Base-by-base conservation (phyloP, 441 rosid genomes). In the Gossypium lobatum region DNA sequence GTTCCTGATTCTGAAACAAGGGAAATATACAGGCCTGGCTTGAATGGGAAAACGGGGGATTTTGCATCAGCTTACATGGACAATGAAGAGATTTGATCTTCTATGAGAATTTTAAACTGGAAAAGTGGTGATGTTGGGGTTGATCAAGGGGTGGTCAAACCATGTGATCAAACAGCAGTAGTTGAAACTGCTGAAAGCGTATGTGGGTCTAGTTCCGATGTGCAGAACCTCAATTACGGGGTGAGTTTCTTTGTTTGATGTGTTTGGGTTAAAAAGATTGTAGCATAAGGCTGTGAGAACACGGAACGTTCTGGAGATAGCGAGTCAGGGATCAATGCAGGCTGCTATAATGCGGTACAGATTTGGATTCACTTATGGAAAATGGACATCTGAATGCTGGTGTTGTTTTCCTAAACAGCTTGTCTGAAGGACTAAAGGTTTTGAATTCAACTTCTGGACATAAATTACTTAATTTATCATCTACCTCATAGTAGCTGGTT, bases 381-480 rank as follows among this genome's bases (percentile, higher is more conserved):
- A 86, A 70, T 74, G 84, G 78, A 31, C 84, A 79, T 72, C 52
- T 78, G 80, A 77, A 68, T 79, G 66, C 73, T 6, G 59, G 55
- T 13, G 42, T 76, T 72, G 78, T 73, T 23, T 64, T 80, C 73
- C 84, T 75, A 76, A 85, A 81, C 71, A 71, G 76, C 84, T 76
- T 82, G 81, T 76, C 81, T 2, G 89, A 83, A 74, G 88, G 84
- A 76, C 46, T 80, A 69, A 84, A 88, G 96, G 96, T 88, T 84
- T 77, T 50, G 64, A 78, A 72, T 71, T 78, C 46, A 77, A 75
- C 67, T 74, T 71, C 21, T 69, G 75, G 71, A 26, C 58, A 72
- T 31, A 34, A 46, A 18, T 74, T 77, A 28, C 14, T 34, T 53
- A 16, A 1, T 17, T 74, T 26, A 60, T 48, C 62, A 53, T 69